Evolutionary conservation across 257 asterid genomes (phyloP).

Genomic region (Fraxinus pennsylvanica): DNA sequence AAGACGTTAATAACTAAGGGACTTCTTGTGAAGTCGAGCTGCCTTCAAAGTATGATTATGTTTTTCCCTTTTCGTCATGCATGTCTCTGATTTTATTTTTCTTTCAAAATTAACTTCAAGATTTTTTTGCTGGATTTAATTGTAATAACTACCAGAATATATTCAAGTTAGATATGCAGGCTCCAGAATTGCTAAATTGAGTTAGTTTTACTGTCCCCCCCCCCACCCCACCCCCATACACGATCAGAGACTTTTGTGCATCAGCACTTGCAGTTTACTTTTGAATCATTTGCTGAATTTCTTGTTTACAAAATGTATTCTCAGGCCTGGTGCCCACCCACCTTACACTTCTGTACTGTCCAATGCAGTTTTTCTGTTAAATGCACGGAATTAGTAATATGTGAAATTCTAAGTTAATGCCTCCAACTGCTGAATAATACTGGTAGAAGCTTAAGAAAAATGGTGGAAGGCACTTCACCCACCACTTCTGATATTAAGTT

Average conservation of each 20-base stretch:
- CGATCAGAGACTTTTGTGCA: background rate
- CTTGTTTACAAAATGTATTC: background rate
- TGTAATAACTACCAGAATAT: background rate
- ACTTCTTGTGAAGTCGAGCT: slow-evolving; percentile 93
- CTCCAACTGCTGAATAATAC: background rate
- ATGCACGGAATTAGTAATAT: background rate
- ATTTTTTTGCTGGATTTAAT: background rate
- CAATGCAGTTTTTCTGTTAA: background rate
- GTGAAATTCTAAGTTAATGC: background rate
- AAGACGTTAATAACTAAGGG: slow-evolving; percentile 71
- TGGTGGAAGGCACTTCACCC: background rate
- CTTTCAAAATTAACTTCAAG: too few relatives aligned
- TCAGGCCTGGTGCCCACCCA: background rate
- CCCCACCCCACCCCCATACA: too few relatives aligned
- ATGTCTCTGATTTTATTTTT: background rate
- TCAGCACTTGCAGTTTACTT: background rate
- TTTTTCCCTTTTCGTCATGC: background rate
- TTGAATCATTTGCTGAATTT: background rate
- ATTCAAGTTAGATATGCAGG: background rate
- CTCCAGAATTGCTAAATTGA: background rate
- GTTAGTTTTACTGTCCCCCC: background rate
- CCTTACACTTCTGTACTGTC: background rate
- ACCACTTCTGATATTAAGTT: background rate
- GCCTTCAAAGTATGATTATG: slow-evolving; percentile 79
- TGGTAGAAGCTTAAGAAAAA: background rate